phyloP scores from a whole-genome alignment of 2,329 filamentous ascomycete genomes.

The Ceratocystis alfenasii region DNA sequence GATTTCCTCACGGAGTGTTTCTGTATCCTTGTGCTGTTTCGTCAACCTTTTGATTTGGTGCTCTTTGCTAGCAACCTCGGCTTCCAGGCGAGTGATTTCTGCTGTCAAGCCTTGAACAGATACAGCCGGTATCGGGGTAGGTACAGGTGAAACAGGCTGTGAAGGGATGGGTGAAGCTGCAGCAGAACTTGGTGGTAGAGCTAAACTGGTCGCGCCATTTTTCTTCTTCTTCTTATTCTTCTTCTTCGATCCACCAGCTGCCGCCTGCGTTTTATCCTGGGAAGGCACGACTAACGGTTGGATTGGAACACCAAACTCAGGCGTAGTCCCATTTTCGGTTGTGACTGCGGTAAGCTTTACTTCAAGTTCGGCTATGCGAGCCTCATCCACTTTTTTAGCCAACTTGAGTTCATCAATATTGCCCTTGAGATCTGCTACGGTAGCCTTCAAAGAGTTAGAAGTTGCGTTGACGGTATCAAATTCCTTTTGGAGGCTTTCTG shows the following conservation, averaged over 20 bases:
- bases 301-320: constrained; percentile 25
- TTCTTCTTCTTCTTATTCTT: constrained; percentile 92
- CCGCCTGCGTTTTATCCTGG: constrained; percentile 23
- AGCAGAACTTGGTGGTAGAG: constrained; percentile 24
- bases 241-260: constrained; percentile 31
- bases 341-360: constrained; percentile 28
- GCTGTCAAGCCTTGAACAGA: constrained; percentile 32
- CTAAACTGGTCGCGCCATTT: constrained; percentile 41
- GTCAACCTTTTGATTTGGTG: constrained; percentile 59
- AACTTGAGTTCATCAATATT: constrained; percentile 28
- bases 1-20: constrained; percentile 72
- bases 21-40: constrained; percentile 60
- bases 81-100: constrained; percentile 40
- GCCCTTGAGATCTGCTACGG: constrained; percentile 10
- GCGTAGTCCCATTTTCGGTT: constrained; percentile 22
- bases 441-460: constrained; percentile 26
- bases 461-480: constrained; percentile 32
- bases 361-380: constrained; percentile 33
- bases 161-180: constrained; percentile 18
- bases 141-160: constrained; percentile 7
- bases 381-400: constrained; percentile 32
- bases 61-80: constrained; percentile 53
- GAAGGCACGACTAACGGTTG: constrained; percentile 26
- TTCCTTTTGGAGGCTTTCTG: constrained; percentile 33
- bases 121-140: constrained; percentile 24